Evolutionary conservation across 2,329 filamentous ascomycete species (phyloP), one percentile per base, ranked within the genome.

Genomic region (Endothia cerciana): DNA sequence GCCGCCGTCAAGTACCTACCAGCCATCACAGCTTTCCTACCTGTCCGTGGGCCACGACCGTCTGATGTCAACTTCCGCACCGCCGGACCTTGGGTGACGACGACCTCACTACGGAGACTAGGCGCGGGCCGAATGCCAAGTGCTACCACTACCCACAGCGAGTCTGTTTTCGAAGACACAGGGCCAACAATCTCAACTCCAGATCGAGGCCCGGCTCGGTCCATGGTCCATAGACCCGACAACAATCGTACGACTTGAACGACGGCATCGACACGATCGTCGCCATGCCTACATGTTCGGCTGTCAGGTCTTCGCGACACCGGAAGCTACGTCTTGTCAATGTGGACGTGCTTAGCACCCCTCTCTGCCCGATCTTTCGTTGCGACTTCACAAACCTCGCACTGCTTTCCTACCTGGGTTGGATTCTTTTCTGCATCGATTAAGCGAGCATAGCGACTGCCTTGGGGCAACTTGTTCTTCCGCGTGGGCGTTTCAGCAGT

Each of bases 1-100:
- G 71, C 71, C 77, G 45, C 64, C 72, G 30, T 76, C 76, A 28
- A 71, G 73, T 40, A 71, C 72, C 68, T 77, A 74, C 68, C 77
- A 76, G 66, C 82, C 82, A 28, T 86, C 83, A 45, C 78, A 79
- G 72, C 79, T 86, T 65, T 81, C 83, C 55, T 76, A 80, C 68
- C 77, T 85, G 70, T 77, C 86, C 65, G 78, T 80, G 68, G 79
- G 79, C 70, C 77, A 83, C 68, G 76, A 79, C 71, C 77, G 77
- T 66, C 73, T 77, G 69, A 74, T 77, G 71, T 77, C 78, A 65
- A 77, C 74, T 51, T 80, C 78, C 55, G 75, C 78, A 65, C 76
- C 77, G 56, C 68, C 74, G 64, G 70, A 68, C 33, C 68, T 74
- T 28, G 61, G 60, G 49, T 68, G 45, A 64, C 28, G 17, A 45